These are phyloP conservation scores for Mariannaea elegans DNA, from an alignment of 2,329 filamentous ascomycete genomes.

Conservation along the genomic window DNA sequence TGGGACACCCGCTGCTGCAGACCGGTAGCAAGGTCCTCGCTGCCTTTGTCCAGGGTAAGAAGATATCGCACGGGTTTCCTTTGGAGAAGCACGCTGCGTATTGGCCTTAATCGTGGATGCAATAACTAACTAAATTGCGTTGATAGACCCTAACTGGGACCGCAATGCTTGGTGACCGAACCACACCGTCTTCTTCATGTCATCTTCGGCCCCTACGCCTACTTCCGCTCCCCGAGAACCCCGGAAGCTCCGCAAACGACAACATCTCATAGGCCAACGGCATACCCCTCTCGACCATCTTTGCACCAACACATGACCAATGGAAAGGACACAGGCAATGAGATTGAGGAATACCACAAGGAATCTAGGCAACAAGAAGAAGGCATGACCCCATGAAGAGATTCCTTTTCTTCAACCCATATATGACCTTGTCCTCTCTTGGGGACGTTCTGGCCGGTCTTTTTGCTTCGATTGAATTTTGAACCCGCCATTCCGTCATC, in stretches of 20 bases:
- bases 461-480: conserved; percentile 1
- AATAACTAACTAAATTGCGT: conserved; percentile 5
- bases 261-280: conserved; percentile 27
- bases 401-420: conserved; percentile 1
- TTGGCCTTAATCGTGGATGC: not conserved
- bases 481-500: not conserved
- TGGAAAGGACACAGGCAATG: not conserved
- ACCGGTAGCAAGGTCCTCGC: conserved; percentile 97
- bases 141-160: conserved; percentile 85
- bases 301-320: conserved; percentile 3
- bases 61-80: conserved; percentile 15
- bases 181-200: conserved; percentile 29
- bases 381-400: not conserved
- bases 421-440: not conserved
- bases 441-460: not conserved
- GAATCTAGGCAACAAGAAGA: not conserved
- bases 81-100: not conserved
- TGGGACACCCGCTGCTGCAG: conserved; percentile 94
- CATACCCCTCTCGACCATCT: conserved; percentile 32
- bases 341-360: not conserved
- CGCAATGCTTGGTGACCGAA: conserved; percentile 80
- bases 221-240: conserved; percentile 25
- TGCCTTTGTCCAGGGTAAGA: conserved; percentile 90
- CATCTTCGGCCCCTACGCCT: conserved; percentile 28
- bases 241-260: conserved; percentile 42